phyloP scores from a whole-genome alignment of 306 rosid genomes.

The Citrullus amarus region DNA sequence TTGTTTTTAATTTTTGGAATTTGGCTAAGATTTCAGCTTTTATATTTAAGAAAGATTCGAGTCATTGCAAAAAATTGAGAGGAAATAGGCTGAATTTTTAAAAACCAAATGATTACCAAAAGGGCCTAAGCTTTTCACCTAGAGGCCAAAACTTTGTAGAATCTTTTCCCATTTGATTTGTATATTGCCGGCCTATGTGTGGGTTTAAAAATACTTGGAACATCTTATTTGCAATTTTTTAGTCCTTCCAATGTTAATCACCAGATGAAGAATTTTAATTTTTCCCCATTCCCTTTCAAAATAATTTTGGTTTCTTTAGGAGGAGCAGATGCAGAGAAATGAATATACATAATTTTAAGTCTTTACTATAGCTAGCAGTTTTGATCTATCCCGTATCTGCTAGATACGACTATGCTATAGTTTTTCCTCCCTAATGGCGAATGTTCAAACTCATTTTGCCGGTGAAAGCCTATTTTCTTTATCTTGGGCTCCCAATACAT shows the following conservation, averaged over 20 bases:
- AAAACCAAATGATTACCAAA: too few relatives aligned
- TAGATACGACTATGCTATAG: not conserved
- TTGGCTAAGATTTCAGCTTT: too few relatives aligned
- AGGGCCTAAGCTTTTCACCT: not conserved
- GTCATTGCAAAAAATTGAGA: too few relatives aligned
- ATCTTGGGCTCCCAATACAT: not conserved
- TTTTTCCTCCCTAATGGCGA: not conserved
- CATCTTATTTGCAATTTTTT: not conserved
- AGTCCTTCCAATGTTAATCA: not conserved
- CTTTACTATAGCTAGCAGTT: not conserved
- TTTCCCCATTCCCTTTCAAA: not conserved
- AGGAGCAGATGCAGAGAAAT: not conserved
- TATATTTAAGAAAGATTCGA: too few relatives aligned
- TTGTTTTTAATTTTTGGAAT: too few relatives aligned
- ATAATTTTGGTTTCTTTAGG: not conserved
- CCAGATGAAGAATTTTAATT: not conserved
- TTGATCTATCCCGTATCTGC: not conserved
- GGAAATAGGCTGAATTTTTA: too few relatives aligned
- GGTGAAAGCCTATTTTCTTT: not conserved
- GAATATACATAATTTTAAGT: not conserved
- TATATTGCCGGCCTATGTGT: not conserved
- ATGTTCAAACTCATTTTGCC: not conserved
- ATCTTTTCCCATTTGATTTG: not conserved
- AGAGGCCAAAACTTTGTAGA: not conserved
- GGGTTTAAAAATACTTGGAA: not conserved